Evolutionary conservation across 768 basidiomycete genomes (phyloP).

Genomic region (Grammothele lineata): DNA sequence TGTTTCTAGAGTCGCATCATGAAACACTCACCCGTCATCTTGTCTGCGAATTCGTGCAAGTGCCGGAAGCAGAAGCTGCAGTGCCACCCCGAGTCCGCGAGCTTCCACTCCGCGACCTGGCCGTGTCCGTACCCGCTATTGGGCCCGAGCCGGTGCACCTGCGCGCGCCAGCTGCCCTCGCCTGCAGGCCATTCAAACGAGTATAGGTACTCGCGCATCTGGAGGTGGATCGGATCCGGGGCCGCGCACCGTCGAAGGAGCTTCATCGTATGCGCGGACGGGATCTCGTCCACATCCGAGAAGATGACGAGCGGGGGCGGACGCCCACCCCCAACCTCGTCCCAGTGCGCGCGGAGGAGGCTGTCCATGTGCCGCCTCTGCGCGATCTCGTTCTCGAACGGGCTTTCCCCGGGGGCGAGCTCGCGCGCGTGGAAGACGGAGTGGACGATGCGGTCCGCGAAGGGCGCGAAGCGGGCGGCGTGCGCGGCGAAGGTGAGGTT

Average conservation of each 20-base stretch:
- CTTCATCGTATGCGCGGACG: slow-evolving; percentile 44
- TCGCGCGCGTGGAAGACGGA: slow-evolving; percentile 42
- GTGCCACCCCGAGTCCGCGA: slow-evolving; percentile 67
- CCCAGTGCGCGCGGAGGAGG: slow-evolving; percentile 38
- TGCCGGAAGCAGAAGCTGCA: slow-evolving; percentile 65
- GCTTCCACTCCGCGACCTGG: slow-evolving; percentile 40
- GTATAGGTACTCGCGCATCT: slow-evolving; percentile 58
- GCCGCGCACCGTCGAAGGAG: slow-evolving; percentile 53
- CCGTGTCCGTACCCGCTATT: slow-evolving; percentile 45
- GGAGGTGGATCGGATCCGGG: slow-evolving; percentile 50
- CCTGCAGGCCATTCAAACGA: slow-evolving; percentile 58
- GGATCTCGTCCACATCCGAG: slow-evolving; percentile 63
- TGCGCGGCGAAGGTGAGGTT: slow-evolving; percentile 46
- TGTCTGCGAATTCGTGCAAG: slow-evolving; percentile 51
- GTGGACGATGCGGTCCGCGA: slow-evolving; percentile 52
- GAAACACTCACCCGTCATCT: slow-evolving; percentile 37
- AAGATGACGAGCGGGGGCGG: slow-evolving; percentile 47
- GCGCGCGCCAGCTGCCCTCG: slow-evolving; percentile 52
- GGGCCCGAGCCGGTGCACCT: slow-evolving; percentile 43
- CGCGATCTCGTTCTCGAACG: slow-evolving; percentile 48
- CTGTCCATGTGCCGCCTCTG: slow-evolving; percentile 47
- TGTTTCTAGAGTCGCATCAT: too few species aligned
- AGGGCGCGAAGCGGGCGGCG: slow-evolving; percentile 42
- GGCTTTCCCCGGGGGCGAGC: slow-evolving; percentile 36
- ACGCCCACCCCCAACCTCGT: slow-evolving; percentile 16